Conservation (phyloP, 805 yeast genomes). For the Candida corydali region DNA sequence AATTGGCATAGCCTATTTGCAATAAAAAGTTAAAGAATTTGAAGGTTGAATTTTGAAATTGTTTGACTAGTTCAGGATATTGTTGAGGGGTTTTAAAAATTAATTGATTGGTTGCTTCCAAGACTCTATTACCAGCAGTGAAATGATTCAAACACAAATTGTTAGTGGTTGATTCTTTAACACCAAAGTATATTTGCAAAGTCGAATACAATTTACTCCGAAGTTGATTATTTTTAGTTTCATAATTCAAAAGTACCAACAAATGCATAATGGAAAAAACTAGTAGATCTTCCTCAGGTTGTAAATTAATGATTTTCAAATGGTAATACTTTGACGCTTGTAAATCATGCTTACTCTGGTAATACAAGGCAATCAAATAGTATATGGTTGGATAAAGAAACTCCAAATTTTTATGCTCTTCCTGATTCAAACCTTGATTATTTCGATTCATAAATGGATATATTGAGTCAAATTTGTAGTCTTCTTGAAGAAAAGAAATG, state of each 20-base stretch:
- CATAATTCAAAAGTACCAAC: slow-evolving; percentile 21
- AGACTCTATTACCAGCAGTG: background rate
- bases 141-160: background rate
- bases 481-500: slow-evolving; percentile 28
- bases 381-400: slow-evolving; percentile 32
- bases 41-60: slow-evolving; percentile 1
- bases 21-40: background rate
- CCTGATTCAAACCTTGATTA: slow-evolving; percentile 34
- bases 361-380: slow-evolving; percentile 36
- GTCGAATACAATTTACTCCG: slow-evolving; percentile 2
- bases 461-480: slow-evolving; percentile 17
- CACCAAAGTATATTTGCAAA: background rate
- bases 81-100: background rate
- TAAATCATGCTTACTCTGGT: slow-evolving; percentile 34
- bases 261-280: slow-evolving; percentile 27
- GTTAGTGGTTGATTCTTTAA: background rate
- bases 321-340: slow-evolving; percentile 38
- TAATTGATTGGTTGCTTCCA: background rate
- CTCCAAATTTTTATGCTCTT: slow-evolving; percentile 35
- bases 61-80: background rate
- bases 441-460: slow-evolving; percentile 32
- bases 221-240: slow-evolving; percentile 6
- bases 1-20: background rate
- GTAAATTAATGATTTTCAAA: slow-evolving; percentile 25
- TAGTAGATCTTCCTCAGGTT: slow-evolving; percentile 18